These are phyloP conservation scores for Blepharisma japonicum DNA, from an alignment of 73 alveolate species.

Conservation along the genomic window DNA sequence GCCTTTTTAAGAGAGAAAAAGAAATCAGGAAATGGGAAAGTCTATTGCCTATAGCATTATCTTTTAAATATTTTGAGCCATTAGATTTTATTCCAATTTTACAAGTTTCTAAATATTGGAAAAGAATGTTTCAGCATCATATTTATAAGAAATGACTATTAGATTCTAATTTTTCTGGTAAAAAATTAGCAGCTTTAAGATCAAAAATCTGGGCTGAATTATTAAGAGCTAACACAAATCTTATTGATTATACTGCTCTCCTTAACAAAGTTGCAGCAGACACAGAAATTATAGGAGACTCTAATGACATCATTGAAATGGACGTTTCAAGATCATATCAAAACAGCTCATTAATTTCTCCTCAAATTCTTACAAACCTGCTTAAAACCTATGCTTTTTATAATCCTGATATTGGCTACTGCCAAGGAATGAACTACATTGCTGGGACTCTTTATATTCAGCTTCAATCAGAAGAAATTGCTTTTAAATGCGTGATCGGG, in stretches of 20 bases:
- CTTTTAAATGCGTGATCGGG: not conserved
- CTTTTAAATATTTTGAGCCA: no score
- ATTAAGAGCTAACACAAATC: conserved; percentile 28
- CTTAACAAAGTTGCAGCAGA: conserved; percentile 34
- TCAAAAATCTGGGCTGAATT: not conserved
- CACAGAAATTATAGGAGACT: conserved; percentile 26
- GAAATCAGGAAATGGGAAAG: no score
- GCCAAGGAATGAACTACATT: conserved; percentile 98
- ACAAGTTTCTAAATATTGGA: no score
- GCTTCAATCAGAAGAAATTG: conserved; percentile 53
- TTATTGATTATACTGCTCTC: conserved; percentile 41
- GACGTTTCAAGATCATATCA: conserved; percentile 60
- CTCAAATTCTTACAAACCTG: conserved; percentile 51
- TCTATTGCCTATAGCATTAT: no score
- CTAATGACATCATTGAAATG: conserved; percentile 55
- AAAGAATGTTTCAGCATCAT: no score
- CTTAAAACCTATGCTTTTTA: conserved; percentile 84
- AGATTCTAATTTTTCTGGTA: no score
- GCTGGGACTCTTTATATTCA: conserved; percentile 87
- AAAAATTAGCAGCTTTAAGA: no score
- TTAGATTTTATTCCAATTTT: no score
- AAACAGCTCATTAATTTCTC: not conserved
- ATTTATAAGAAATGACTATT: no score
- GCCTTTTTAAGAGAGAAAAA: no score
- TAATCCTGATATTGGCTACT: conserved; percentile 84